Evolutionary conservation across 1,139 yeast genomes (phyloP), one percentile per base, ranked within the genome.

Genomic region (Tardiomyces blankii): DNA sequence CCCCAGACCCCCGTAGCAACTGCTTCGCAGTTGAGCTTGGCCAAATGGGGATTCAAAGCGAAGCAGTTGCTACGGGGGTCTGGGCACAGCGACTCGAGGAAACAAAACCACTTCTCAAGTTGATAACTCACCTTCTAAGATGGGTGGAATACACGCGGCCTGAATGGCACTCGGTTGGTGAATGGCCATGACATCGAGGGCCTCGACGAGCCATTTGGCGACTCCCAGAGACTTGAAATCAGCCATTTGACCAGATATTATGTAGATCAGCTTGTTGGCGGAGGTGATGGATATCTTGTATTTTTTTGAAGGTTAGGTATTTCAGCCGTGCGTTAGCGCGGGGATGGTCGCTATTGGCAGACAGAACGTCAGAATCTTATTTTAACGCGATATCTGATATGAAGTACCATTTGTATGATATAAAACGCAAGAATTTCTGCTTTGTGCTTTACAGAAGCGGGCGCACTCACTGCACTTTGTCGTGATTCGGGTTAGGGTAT

Each of bases 161-260:
- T 91, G 99, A 67, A 91, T 89, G 27, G 80, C 77, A 0, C 97
- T 86, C 1, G 99, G 98, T 6, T 75, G 72, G 39, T 74, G 70
- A 44, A 91, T 91, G 51, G 82, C 80, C 93, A 91, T 87, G 18
- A 94, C 78, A 0, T 68, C 66, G 5, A 91, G 73, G 0, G 96
- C 75, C 55, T 91, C 96, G 33, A 73, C 72, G 25, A 93, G 78
- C 96, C 98, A 89, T 62, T 74, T 78, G 39, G 95, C 76, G 4
- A 87, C 77, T 0, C 97, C 97, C 30, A 89, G 60, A 11, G 72
- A 72, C 50, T 73, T 70, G 59, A 88, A 88, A 14, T 30, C 11
- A 3, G 35, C 16, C 35, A 30, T 30, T 14, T 4, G 35, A 13
- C 11, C 3, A 30, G n/a, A 30, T 5, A 13, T 5, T 13, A 5